These are phyloP conservation scores for Lactuca saligna DNA, from an alignment of 129 eudicot genomes.

Conservation along the genomic window DNA sequence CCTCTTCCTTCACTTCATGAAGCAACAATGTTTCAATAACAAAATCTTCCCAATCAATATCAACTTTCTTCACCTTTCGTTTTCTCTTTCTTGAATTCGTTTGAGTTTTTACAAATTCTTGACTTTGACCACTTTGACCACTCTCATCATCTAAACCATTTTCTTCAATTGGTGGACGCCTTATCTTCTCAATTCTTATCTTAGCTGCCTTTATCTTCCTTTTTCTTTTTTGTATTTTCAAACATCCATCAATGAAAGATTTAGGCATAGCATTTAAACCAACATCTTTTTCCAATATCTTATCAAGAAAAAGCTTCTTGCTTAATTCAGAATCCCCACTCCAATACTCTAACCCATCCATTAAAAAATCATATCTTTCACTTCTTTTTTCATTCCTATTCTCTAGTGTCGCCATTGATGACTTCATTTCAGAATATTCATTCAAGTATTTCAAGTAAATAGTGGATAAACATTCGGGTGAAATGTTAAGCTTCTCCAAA, in stretches of 20 bases:
- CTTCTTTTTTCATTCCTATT: slow-evolving; percentile 6
- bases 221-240: slow-evolving; percentile 36
- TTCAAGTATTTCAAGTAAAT: slow-evolving; percentile 45
- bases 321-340: slow-evolving; percentile 63
- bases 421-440: slow-evolving; percentile 32
- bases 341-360: slow-evolving; percentile 55
- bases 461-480: slow-evolving; percentile 49
- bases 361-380: slow-evolving; percentile 16
- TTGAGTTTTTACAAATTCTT: background rate
- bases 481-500: slow-evolving; percentile 41
- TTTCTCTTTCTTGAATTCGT: slow-evolving; percentile 34
- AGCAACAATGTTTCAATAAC: slow-evolving; percentile 76
- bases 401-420: slow-evolving; percentile 13
- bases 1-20: slow-evolving; percentile 64
- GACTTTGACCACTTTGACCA: background rate
- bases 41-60: slow-evolving; percentile 77
- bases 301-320: slow-evolving; percentile 51
- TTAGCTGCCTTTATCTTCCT: slow-evolving; percentile 64
- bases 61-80: slow-evolving; percentile 29
- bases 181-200: slow-evolving; percentile 52
- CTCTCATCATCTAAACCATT: slow-evolving; percentile 10
- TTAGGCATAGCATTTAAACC: slow-evolving; percentile 64
- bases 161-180: slow-evolving; percentile 31
- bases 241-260: slow-evolving; percentile 50
- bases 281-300: slow-evolving; percentile 63